phyloP scores from a whole-genome alignment of 768 basidiomycete species.

The Pleurotus sapidus region DNA sequence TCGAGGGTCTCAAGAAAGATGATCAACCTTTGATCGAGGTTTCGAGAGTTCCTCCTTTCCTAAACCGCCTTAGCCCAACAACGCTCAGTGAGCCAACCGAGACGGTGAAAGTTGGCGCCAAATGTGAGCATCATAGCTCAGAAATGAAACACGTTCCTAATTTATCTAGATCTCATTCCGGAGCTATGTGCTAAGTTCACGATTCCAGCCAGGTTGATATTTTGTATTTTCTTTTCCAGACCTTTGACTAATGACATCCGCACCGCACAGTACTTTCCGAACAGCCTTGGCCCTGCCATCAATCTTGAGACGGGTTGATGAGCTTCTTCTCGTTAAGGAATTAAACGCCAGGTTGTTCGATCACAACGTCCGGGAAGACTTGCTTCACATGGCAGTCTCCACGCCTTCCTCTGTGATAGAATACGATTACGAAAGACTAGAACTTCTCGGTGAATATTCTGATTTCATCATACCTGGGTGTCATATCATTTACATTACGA shows the following conservation, averaged over 20 bases:
- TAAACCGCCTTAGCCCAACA: constrained; percentile 61
- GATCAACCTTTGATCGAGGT: constrained; percentile 76
- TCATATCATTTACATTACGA: constrained; percentile 7
- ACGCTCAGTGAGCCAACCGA: constrained; percentile 35
- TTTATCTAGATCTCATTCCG: constrained; percentile 69
- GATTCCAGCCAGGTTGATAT: constrained; percentile 64
- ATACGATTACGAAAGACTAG: constrained; percentile 80
- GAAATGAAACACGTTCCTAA: too few relatives aligned
- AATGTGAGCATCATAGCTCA: constrained; percentile 45
- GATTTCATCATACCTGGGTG: background rate
- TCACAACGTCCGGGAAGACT: constrained; percentile 55
- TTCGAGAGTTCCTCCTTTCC: constrained; percentile 40
- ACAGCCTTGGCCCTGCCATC: constrained; percentile 74
- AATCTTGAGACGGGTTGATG: constrained; percentile 68
- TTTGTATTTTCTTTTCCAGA: constrained; percentile 1
- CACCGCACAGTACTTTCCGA: constrained; percentile 51
- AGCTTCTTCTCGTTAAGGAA: constrained; percentile 73
- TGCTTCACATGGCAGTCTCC: constrained; percentile 65
- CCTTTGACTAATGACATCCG: constrained; percentile 3
- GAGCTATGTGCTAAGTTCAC: constrained; percentile 74
- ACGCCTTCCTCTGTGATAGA: constrained; percentile 69
- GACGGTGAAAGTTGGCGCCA: constrained; percentile 41
- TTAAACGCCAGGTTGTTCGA: constrained; percentile 69
- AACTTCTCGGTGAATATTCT: constrained; percentile 62
- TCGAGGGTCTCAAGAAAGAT: constrained; percentile 57